Conservation (phyloP, 2,329 filamentous ascomycete genomes). For the Colletotrichum sp. region DNA sequence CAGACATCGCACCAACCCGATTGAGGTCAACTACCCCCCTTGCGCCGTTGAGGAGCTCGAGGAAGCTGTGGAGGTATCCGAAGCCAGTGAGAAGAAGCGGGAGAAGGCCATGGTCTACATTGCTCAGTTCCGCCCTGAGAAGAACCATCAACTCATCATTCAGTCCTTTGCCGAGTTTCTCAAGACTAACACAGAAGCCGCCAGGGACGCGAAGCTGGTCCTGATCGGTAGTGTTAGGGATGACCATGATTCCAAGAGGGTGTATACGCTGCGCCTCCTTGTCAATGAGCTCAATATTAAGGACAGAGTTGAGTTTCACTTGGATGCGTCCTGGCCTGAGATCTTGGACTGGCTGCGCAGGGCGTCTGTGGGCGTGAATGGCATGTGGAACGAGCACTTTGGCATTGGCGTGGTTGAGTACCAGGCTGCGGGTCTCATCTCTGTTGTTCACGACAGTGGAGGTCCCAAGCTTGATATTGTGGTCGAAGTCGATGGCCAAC, state of each 20-base stretch:
- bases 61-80: constrained; percentile 73
- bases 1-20: constrained; percentile 53
- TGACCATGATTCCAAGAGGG: constrained; percentile 77
- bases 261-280: constrained; percentile 87
- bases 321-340: constrained; percentile 88
- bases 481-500: constrained; percentile 75
- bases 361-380: constrained; percentile 88
- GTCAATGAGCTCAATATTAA: constrained; percentile 87
- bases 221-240: constrained; percentile 94
- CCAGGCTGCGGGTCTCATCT: constrained; percentile 90
- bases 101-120: constrained; percentile 86
- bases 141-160: constrained; percentile 90
- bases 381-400: constrained; percentile 99
- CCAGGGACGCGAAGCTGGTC: constrained; percentile 69
- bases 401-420: constrained; percentile 99
- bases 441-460: constrained; percentile 91
- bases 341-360: constrained; percentile 80
- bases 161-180: constrained; percentile 83
- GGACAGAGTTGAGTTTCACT: constrained; percentile 84
- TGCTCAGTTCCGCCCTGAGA: constrained; percentile 96
- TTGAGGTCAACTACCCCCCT: constrained; percentile 86
- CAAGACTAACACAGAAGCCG: constrained; percentile 56
- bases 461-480: constrained; percentile 96
- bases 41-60: constrained; percentile 88
- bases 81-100: constrained; percentile 71